Evolutionary conservation across 2,329 filamentous ascomycete genomes (phyloP).

Genomic region (Elsinoe arachidis): DNA sequence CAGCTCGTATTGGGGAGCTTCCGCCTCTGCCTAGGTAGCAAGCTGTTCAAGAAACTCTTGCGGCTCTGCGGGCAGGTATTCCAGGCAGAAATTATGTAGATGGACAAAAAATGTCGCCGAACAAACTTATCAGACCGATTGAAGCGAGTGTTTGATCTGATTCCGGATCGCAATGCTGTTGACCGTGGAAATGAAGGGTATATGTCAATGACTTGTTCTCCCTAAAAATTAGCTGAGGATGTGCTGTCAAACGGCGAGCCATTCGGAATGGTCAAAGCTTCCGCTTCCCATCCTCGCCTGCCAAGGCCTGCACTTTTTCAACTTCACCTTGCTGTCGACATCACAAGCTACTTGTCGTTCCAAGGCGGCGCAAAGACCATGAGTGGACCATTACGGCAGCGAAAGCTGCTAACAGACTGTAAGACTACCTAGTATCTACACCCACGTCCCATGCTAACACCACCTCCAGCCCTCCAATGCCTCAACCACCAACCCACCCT

Average conservation of each 20-base stretch:
- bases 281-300: neutral
- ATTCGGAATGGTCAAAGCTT: constrained; percentile 1
- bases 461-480: constrained; percentile 14
- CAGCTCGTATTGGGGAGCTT: neutral
- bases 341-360: neutral
- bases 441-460: constrained; percentile 9
- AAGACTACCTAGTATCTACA: constrained; percentile 23
- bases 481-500: constrained; percentile 15
- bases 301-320: constrained; percentile 12
- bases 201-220: neutral
- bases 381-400: constrained; percentile 56
- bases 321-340: neutral
- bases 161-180: neutral
- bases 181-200: too few relatives aligned
- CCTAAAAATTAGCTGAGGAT: neutral
- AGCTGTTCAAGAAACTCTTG: neutral
- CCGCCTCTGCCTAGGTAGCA: neutral
- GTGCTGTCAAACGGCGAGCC: neutral
- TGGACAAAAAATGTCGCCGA: neutral
- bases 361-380: constrained; percentile 35
- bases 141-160: neutral
- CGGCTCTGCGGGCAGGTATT: neutral
- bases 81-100: neutral
- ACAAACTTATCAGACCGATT: neutral
- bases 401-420: constrained; percentile 55